A percentile compares a stretch with the other conserved stretches of the same genome.
phyloP scores from a whole-genome alignment of 1,284 basidiomycete species.

The Lignosus rhinocerotis region DNA sequence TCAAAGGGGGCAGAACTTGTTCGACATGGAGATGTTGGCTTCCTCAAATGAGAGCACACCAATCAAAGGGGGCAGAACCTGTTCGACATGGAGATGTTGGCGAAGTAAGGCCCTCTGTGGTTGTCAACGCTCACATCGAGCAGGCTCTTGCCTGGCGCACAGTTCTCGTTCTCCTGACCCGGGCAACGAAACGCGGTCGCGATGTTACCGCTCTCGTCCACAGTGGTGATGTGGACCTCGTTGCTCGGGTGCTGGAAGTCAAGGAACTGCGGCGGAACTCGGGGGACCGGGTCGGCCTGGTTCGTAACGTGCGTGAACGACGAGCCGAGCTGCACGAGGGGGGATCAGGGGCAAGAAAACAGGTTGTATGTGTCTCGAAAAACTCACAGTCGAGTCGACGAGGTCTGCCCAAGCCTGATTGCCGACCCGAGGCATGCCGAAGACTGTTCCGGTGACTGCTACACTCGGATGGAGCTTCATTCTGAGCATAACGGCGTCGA shows the following conservation, averaged over 20 bases:
- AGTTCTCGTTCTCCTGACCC: constrained; percentile 34
- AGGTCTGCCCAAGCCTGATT: constrained; percentile 48
- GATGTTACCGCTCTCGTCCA: constrained; percentile 26
- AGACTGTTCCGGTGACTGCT: constrained; percentile 13
- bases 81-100: constrained; percentile 20
- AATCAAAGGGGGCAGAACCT: constrained; percentile 13
- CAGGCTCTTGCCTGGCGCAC: constrained; percentile 24
- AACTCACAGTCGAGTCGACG: constrained; percentile 37
- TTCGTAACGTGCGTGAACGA: constrained; percentile 36
- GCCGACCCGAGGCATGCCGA: constrained; percentile 38
- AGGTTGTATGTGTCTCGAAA: no score
- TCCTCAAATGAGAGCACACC: not conserved
- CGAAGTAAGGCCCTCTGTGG: constrained; percentile 28
- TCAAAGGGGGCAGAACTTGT: not conserved
- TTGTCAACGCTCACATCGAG: constrained; percentile 22
- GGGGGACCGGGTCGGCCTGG: constrained; percentile 38
- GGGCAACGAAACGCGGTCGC: constrained; percentile 28
- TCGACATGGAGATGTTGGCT: no score
- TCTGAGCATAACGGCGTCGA: constrained; percentile 45
- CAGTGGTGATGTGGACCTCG: constrained; percentile 38
- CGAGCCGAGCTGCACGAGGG: constrained; percentile 14
- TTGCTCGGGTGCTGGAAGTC: constrained; percentile 37
- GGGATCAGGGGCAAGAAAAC: not conserved
- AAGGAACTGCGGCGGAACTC: constrained; percentile 35
- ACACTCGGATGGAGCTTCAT: constrained; percentile 31